phyloP scores from a whole-genome alignment of 2,329 filamentous ascomycete species.

The Colletotrichum costaricense region DNA sequence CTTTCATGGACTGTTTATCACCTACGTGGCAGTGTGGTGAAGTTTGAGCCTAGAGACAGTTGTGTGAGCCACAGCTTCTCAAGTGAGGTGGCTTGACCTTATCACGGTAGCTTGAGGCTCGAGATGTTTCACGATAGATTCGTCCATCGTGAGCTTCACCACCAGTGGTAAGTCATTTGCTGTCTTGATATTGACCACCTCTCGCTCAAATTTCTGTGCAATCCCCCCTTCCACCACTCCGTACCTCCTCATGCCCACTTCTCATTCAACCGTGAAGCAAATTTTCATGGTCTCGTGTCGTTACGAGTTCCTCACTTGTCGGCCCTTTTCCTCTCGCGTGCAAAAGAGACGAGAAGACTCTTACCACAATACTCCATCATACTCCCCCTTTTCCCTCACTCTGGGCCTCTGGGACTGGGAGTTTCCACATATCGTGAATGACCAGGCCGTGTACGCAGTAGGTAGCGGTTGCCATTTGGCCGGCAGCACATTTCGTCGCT shows the following conservation, averaged over 20 bases:
- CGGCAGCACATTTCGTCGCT: background rate
- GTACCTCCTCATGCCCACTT: constrained; percentile 25
- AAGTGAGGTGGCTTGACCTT: background rate
- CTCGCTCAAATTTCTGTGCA: background rate
- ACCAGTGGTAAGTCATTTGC: background rate
- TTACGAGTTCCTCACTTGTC: background rate
- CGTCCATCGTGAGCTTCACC: constrained; percentile 8
- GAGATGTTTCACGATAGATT: background rate
- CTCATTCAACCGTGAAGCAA: constrained; percentile 2
- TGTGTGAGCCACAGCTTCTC: background rate
- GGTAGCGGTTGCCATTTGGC: background rate
- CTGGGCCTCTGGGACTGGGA: no score
- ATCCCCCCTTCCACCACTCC: background rate
- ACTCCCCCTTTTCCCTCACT: background rate
- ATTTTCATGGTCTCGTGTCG: background rate
- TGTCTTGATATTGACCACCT: no score
- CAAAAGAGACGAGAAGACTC: background rate
- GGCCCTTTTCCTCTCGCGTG: constrained; percentile 1
- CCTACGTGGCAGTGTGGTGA: background rate
- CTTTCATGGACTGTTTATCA: no score
- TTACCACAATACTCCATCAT: background rate
- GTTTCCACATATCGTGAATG: background rate
- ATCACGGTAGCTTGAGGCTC: background rate
- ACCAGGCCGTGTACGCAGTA: background rate
- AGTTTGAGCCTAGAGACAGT: background rate